Evolutionary conservation across 2,329 filamentous ascomycete genomes (phyloP), one percentile per base, ranked within the genome.

Genomic region (Colletotrichum karsti): DNA sequence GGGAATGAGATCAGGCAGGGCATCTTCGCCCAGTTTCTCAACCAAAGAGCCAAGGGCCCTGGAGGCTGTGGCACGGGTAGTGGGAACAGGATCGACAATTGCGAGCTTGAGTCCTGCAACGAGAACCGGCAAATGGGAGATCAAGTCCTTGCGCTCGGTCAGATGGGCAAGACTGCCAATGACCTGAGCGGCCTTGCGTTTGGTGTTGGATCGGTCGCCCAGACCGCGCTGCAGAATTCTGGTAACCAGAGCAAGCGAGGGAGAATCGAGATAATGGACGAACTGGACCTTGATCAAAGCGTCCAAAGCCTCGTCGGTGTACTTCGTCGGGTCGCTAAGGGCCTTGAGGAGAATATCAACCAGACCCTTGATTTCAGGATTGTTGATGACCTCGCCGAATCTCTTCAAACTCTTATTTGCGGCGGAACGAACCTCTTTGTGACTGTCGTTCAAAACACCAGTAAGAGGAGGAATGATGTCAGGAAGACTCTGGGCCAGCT

Each of bases 251-350:
- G 96, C 96, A 74, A 99, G 85, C 2, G 97, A 99, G 5, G 96
- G 96, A 1, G 97, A 93, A 79, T 99, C 96, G n/a, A 99, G 88
- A 77, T 98, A 99, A 81, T 99, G 96, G 13, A 98, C 91, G 77
- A 99, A 99, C 54, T 94, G 94, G n/a, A 99, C 93, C 82, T 97
- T 98, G 84, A 99, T 98, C 66, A 99, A 88, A 0, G 94, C 87
- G 78, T 99, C 95, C 68, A 99, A 85, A 15, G 96, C 96, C 72
- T 97, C 93, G 75, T 99, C 95, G 0, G 97, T 99, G 81, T 97
- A 94, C 77, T 96, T 98, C 0, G 95, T 99, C 2, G 96, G 95
- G 77, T 99, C 96, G 75, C 96, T 99, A 67, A 99, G 89, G 70
- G 96, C 97, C 81, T 98, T 98, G 73, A 99, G 90, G 35, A 99